Conservation (phyloP, 1,284 basidiomycete species). For the Leccinum huronense region DNA sequence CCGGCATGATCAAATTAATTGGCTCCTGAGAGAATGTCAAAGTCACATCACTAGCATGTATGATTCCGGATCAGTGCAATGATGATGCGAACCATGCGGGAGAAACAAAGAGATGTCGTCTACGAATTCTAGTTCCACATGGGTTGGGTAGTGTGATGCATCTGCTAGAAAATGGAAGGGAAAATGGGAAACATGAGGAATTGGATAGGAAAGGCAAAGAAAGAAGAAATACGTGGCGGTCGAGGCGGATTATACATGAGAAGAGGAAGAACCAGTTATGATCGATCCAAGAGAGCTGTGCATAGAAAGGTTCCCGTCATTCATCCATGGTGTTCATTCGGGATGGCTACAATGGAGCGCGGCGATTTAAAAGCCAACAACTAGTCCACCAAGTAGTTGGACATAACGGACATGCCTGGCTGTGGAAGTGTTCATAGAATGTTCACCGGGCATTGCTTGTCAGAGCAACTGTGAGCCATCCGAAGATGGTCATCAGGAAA, state of each 20-base stretch:
- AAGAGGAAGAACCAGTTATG: slow-evolving; percentile 1
- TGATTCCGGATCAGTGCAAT: background rate
- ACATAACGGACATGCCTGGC: slow-evolving; percentile 1
- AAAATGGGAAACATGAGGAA: background rate
- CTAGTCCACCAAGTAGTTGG: slow-evolving; percentile 3
- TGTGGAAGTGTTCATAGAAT: background rate
- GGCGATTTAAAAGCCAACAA: slow-evolving; percentile 3
- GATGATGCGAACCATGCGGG: slow-evolving; percentile 6
- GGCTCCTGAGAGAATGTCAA: background rate
- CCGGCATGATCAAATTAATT: background rate
- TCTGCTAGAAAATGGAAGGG: background rate
- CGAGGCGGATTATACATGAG: background rate
- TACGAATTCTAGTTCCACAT: slow-evolving; percentile 8
- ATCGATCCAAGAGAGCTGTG: slow-evolving; percentile 7
- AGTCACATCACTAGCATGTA: slow-evolving; percentile 3
- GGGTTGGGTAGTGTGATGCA: slow-evolving; percentile 6
- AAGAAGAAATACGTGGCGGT: background rate
- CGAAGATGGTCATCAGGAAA: slow-evolving; percentile 75
- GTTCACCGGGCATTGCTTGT: slow-evolving; percentile 25
- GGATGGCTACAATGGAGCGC: slow-evolving; percentile 2
- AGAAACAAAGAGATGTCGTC: slow-evolving; percentile 3
- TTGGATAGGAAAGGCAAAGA: background rate
- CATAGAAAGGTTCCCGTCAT: slow-evolving; percentile 13
- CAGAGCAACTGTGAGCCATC: slow-evolving; percentile 60
- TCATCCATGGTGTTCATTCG: slow-evolving; percentile 16